Percentiles rank a stretch among this genome's conserved stretches.
phyloP scores from a whole-genome alignment of 129 eudicot genomes.

The Scalesia atractyloides region DNA sequence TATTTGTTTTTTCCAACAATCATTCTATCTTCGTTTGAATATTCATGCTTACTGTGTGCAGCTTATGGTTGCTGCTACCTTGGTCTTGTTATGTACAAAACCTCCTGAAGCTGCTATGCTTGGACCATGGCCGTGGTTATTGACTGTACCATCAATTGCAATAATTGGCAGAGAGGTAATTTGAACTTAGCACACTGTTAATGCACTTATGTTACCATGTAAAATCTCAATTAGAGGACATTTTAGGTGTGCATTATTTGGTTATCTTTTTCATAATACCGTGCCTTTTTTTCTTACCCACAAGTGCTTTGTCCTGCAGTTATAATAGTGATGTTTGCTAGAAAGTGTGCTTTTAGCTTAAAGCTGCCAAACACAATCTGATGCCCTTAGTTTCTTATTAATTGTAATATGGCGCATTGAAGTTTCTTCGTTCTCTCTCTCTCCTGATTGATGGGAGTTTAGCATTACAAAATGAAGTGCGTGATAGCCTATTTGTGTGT shows the following conservation, averaged over 20 bases:
- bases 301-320: not conserved
- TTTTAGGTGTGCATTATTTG: not conserved
- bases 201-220: not conserved
- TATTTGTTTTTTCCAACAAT: not conserved
- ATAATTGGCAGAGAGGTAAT: slow-evolving; percentile 96
- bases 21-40: slow-evolving; percentile 1
- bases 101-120: slow-evolving; percentile 73
- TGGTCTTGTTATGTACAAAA: slow-evolving; percentile 84
- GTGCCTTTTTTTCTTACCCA: not conserved
- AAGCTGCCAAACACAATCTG: slow-evolving; percentile 13
- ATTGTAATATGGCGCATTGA: slow-evolving; percentile 17
- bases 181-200: slow-evolving; percentile 8
- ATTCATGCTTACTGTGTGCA: slow-evolving; percentile 38
- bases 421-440: slow-evolving; percentile 10
- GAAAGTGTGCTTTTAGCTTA: slow-evolving; percentile 9
- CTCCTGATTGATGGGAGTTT: slow-evolving; percentile 6
- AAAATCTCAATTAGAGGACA: not conserved
- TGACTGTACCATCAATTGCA: slow-evolving; percentile 86
- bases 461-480: slow-evolving; percentile 18
- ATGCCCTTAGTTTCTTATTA: slow-evolving; percentile 2
- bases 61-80: slow-evolving; percentile 99
- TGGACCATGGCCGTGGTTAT: slow-evolving; percentile 79
- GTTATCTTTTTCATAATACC: not conserved
- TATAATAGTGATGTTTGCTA: slow-evolving; percentile 12
- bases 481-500: slow-evolving; percentile 26